Conservation (phyloP, 1,284 basidiomycete genomes). For the Filobasidium uniguttulatum region DNA sequence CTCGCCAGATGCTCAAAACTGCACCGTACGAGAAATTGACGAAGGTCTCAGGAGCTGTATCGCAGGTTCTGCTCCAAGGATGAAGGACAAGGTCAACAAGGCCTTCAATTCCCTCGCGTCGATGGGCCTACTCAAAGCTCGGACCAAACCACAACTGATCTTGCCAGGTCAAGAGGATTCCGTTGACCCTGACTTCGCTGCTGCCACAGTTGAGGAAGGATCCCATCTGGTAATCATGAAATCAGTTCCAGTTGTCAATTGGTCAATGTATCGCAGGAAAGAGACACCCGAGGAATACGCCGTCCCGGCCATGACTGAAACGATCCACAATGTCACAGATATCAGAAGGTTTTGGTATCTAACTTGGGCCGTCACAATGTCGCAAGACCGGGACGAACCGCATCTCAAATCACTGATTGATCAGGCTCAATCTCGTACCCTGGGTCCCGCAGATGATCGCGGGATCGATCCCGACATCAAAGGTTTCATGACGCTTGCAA, state of each 20-base stretch:
- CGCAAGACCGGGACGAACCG: background rate
- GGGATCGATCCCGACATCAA: no score
- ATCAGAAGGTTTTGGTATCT: slow-evolving; percentile 10
- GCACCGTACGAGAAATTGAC: background rate
- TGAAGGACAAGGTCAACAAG: background rate
- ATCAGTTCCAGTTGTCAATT: no score
- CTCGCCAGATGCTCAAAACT: background rate
- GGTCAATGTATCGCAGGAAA: no score
- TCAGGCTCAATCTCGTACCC: no score
- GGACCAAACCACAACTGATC: no score
- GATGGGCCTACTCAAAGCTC: background rate
- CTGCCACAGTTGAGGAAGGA: no score
- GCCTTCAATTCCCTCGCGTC: background rate
- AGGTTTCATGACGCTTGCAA: no score
- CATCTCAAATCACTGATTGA: no score
- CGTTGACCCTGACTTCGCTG: no score
- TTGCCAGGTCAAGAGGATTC: no score
- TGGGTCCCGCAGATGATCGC: no score
- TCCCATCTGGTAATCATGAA: no score
- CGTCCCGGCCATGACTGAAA: background rate
- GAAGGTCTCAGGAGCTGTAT: background rate
- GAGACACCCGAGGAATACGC: background rate
- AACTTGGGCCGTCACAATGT: slow-evolving; percentile 10
- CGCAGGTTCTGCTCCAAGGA: background rate
- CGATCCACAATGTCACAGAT: background rate